Percentiles rank a stretch among this genome's conserved stretches.
Conservation (phyloP, 257 asterid species). For the Solanum bulbocastanum region DNA sequence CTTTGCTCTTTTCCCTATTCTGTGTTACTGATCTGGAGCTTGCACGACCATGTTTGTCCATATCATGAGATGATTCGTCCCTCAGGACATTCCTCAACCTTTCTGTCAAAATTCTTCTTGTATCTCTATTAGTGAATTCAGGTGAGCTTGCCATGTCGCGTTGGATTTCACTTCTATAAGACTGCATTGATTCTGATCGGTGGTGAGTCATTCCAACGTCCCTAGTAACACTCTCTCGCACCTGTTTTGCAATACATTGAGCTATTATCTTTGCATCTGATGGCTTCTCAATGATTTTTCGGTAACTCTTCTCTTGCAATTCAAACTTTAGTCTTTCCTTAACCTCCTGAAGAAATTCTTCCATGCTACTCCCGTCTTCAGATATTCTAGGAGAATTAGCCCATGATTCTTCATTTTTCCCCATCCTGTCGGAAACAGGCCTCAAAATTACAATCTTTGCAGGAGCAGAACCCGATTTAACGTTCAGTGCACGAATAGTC, state of each 20-base stretch:
- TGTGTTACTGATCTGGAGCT: conserved; percentile 33
- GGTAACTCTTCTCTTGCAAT: conserved; percentile 51
- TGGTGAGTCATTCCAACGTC: conserved; percentile 46
- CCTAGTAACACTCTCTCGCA: conserved; percentile 58
- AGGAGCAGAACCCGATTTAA: conserved; percentile 20
- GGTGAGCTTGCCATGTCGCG: conserved; percentile 40
- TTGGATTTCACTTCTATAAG: conserved; percentile 59
- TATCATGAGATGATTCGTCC: conserved; percentile 39
- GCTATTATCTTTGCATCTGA: conserved; percentile 72
- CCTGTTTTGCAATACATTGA: conserved; percentile 64
- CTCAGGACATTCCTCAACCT: conserved; percentile 60
- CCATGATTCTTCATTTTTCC: conserved; percentile 46
- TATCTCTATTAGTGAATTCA: conserved; percentile 50
- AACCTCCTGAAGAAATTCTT: conserved; percentile 84
- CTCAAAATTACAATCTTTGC: conserved; percentile 78
- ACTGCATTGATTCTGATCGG: conserved; percentile 85
- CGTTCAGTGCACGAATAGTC: neutral
- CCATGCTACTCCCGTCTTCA: conserved; percentile 55
- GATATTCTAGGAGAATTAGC: conserved; percentile 63
- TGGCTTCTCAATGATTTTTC: conserved; percentile 48
- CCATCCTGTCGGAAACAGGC: conserved; percentile 59
- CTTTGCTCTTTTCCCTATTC: conserved; percentile 16
- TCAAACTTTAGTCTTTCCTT: conserved; percentile 77
- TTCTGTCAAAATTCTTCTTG: conserved; percentile 62
- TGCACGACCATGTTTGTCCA: conserved; percentile 23